Evolutionary conservation across 257 asterid genomes (phyloP), one percentile per base, ranked within the genome.

Genomic region (Primulina huaijiensis): DNA sequence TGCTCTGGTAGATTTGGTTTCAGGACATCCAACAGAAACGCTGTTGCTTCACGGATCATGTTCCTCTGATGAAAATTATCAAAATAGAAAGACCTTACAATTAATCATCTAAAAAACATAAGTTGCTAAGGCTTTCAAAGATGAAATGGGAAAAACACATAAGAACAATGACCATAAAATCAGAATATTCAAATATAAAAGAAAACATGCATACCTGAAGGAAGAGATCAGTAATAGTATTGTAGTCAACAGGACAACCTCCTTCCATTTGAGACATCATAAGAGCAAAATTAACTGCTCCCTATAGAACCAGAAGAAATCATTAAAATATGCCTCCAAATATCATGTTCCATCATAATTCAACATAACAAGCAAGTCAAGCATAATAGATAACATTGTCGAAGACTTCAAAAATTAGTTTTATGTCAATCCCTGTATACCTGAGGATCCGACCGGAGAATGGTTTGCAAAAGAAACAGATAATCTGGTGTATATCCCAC

Each of bases 221-320:
- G 80, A 94, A 94, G 71, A 94, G 95, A 85, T 94, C 99, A 0
- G 98, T 92, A 69, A 94, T 94, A 68, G 99, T 94, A 78, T 94
- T 94, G 89, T 88, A 94, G 80, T 94, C 99, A 77, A 94, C 85
- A 6, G 99, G 99, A 67, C 99, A 94, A 19, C 99, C 98, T 72
- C 99, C 98, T 80, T 94, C 99, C 99, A 94, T 94, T 88, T 94
- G 99, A 67, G 99, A 94, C 99, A 94, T 91, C 99, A 94, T 94
- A 66, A 92, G 96, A 58, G 99, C 92, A 85, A 94, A 94, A 81
- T 94, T 94, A 71, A 94, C 99, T 73, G 99, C 99, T 78, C 99
- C 99, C 99, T 94, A 82, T 65, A 76, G 21, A 61, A 76, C 60
- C 68, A 72, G 67, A 52, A 69, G 38, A 68, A 46, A 16, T 50